These are phyloP conservation scores for Babesia ovis DNA, from an alignment of 169 alveolate genomes.

Conservation along the genomic window DNA sequence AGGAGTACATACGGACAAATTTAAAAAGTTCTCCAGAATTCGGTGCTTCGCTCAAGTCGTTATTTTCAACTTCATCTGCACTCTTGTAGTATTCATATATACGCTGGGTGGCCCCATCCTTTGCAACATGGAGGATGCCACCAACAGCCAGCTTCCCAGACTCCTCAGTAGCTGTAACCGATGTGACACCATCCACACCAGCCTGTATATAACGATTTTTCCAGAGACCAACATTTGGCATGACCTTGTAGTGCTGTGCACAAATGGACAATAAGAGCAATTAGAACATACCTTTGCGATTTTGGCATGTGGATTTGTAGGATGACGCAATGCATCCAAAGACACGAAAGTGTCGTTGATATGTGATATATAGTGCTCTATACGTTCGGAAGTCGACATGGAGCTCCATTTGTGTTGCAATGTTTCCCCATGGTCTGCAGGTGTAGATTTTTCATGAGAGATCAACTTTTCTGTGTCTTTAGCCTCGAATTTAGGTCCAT, in stretches of 20 bases:
- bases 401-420: slow-evolving; percentile 33
- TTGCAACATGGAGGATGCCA: slow-evolving; percentile 46
- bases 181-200: slow-evolving; percentile 62
- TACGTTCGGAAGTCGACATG: slow-evolving; percentile 42
- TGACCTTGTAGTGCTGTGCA: slow-evolving; percentile 42
- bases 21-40: slow-evolving; percentile 21
- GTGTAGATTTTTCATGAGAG: background rate
- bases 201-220: slow-evolving; percentile 63
- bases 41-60: background rate
- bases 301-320: slow-evolving; percentile 51
- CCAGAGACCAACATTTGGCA: slow-evolving; percentile 61
- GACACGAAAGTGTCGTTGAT: slow-evolving; percentile 49
- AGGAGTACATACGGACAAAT: slow-evolving; percentile 60
- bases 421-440: slow-evolving; percentile 1
- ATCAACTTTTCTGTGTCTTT: background rate
- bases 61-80: background rate
- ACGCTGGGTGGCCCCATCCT: slow-evolving; percentile 62
- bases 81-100: slow-evolving; percentile 49
- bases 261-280: background rate
- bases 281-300: slow-evolving; percentile 40
- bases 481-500: background rate
- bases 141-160: slow-evolving; percentile 48
- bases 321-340: slow-evolving; percentile 31
- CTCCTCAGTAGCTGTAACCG: slow-evolving; percentile 14
- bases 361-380: slow-evolving; percentile 23